These are phyloP conservation scores for Cyberlindnera samutprakarnensis DNA, from an alignment of 805 yeast genomes.

Conservation along the genomic window DNA sequence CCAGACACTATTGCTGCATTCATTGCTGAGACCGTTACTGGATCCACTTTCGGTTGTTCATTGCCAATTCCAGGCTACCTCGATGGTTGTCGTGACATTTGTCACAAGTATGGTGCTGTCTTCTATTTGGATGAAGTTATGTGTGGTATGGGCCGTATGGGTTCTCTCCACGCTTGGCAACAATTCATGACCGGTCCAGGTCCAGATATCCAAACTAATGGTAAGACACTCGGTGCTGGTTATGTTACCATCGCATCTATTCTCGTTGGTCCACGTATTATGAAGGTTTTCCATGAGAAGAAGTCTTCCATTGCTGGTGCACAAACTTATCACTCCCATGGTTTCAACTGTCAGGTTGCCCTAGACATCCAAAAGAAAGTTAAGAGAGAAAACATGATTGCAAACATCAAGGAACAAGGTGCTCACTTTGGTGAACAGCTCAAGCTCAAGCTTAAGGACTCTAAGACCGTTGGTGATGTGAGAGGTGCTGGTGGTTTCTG, in stretches of 20 bases:
- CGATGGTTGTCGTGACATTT: slow-evolving; percentile 36
- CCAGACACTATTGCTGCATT: slow-evolving; percentile 37
- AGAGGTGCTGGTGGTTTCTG: slow-evolving; percentile 52
- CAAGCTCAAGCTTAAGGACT: slow-evolving; percentile 22
- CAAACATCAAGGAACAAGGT: slow-evolving; percentile 36
- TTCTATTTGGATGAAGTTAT: slow-evolving; percentile 47
- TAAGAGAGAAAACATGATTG: slow-evolving; percentile 27
- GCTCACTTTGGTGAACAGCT: slow-evolving; percentile 33
- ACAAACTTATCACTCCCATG: slow-evolving; percentile 43
- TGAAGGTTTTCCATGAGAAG: slow-evolving; percentile 25
- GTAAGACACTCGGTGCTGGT: slow-evolving; percentile 43
- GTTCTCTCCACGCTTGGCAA: slow-evolving; percentile 40
- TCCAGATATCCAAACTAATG: slow-evolving; percentile 42
- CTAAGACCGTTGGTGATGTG: slow-evolving; percentile 38
- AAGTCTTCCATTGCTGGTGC: slow-evolving; percentile 30
- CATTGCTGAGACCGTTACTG: slow-evolving; percentile 38
- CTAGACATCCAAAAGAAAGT: slow-evolving; percentile 37
- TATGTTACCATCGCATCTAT: slow-evolving; percentile 41
- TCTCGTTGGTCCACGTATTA: slow-evolving; percentile 29
- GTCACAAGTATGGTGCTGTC: slow-evolving; percentile 43
- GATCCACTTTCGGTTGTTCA: slow-evolving; percentile 38
- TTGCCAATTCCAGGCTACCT: slow-evolving; percentile 38
- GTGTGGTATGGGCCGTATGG: slow-evolving; percentile 50
- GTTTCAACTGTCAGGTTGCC: slow-evolving; percentile 39
- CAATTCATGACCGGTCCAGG: slow-evolving; percentile 29